phyloP scores from a whole-genome alignment of 176 grass and related monocot genomes.

The Coix lacrymajobi region DNA sequence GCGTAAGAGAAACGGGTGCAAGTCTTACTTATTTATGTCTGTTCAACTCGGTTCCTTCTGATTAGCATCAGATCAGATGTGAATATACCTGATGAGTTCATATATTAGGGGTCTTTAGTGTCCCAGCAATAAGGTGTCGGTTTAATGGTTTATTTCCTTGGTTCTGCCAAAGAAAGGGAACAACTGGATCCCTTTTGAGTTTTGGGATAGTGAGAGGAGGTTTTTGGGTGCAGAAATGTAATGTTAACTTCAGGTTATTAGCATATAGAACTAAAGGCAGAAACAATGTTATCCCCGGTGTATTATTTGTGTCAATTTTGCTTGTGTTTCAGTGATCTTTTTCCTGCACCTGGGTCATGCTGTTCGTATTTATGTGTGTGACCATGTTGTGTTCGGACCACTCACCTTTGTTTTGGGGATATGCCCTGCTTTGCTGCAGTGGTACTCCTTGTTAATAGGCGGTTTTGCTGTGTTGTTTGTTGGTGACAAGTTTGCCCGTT shows the following conservation, averaged over 20 bases:
- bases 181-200: constrained; percentile 29
- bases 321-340: not conserved
- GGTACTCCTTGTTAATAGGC: not conserved
- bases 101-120: constrained; percentile 30
- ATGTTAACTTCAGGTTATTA: constrained; percentile 14
- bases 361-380: not conserved
- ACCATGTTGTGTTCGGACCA: not conserved
- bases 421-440: not conserved
- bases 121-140: constrained; percentile 29
- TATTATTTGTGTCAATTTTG: constrained; percentile 37
- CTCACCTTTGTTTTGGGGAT: not conserved
- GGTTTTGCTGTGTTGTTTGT: not conserved
- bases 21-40: constrained; percentile 27
- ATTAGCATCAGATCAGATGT: constrained; percentile 48
- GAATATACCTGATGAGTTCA: constrained; percentile 40
- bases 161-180: constrained; percentile 30
- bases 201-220: constrained; percentile 10
- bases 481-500: not conserved
- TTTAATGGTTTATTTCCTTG: constrained; percentile 28
- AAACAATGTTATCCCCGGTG: not conserved
- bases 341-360: not conserved
- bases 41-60: constrained; percentile 28
- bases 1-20: constrained; percentile 3
- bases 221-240: constrained; percentile 7
- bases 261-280: constrained; percentile 29